Conservation (phyloP, 768 basidiomycete species). For the Hypholoma sublateritium region DNA sequence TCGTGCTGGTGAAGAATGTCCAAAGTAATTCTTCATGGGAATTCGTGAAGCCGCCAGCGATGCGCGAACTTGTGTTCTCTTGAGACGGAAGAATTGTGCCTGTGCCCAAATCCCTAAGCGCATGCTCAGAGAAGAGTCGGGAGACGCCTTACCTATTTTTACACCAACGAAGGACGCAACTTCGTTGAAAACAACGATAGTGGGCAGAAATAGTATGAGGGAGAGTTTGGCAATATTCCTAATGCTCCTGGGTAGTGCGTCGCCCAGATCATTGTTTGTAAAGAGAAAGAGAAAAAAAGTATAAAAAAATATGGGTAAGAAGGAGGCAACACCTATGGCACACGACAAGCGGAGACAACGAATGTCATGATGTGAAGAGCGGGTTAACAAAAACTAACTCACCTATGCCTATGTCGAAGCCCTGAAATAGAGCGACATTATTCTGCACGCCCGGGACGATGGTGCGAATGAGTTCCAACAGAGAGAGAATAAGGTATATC, state of each 20-base stretch:
- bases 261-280: slow-evolving; percentile 48
- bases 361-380: not conserved
- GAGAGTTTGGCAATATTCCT: slow-evolving; percentile 42
- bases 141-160: slow-evolving; percentile 44
- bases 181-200: slow-evolving; percentile 54
- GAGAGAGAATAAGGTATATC: slow-evolving; percentile 54
- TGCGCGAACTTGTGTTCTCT: slow-evolving; percentile 21
- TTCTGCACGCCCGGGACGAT: slow-evolving; percentile 49
- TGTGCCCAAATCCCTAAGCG: not conserved
- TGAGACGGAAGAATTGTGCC: slow-evolving; percentile 4
- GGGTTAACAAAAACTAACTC: slow-evolving; percentile 20
- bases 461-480: slow-evolving; percentile 63
- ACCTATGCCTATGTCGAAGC: slow-evolving; percentile 65
- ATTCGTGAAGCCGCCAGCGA: slow-evolving; percentile 45
- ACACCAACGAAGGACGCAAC: slow-evolving; percentile 66
- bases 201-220: slow-evolving; percentile 54
- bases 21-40: slow-evolving; percentile 38
- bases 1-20: slow-evolving; percentile 58
- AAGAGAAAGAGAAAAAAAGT: slow-evolving; percentile 62
- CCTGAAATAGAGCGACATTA: slow-evolving; percentile 45
- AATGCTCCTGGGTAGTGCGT: slow-evolving; percentile 50
- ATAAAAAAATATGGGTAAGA: slow-evolving; percentile 65
- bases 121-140: not conserved
- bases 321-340: slow-evolving; percentile 53
- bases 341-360: not conserved